Base-by-base conservation (phyloP, 768 basidiomycete species). In the Xerocomellus chrysenteron region DNA sequence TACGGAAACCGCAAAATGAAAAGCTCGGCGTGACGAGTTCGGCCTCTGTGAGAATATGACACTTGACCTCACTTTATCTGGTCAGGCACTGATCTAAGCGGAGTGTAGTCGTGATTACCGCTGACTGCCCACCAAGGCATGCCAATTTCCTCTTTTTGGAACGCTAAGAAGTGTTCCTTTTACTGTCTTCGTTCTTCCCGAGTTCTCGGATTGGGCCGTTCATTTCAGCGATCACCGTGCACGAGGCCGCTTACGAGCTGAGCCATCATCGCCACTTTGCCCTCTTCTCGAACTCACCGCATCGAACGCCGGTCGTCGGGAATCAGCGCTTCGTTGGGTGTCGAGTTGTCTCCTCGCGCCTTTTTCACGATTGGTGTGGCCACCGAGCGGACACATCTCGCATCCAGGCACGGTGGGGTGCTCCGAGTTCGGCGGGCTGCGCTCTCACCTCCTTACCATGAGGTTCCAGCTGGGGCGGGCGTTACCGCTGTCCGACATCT, bases 41-140 rank as follows among this genome's bases (percentile, higher is more conserved):
- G 50, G 36, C 14, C 37, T 44, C 44, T 61, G 57, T 64, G 65
- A 55, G 67, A 68, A 66, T 35, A 41, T n/a, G 40, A 55, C 50
- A 59, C 7, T 60, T 54, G 52, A 57, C 56, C 46, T 63, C 63
- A 62, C 58, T 59, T 59, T 65, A 70, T 64, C 61, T 57, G 47
- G 55, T 60, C 66, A 70, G 69, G 70, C 64, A 70, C 68, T 61
- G 58, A 66, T 57, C 58, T 59, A 46, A 55, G 50, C 61, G 59
- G 68, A 60, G 55, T 45, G 52, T 54, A 52, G 55, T 59, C 35
- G 55, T 63, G 57, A 72, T 61, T 57, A 66, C 61, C 55, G 55
- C 68, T 59, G 51, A 28, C 61, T 65, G 60, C 54, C 65, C 58
- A 54, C 48, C 66, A 68, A 63, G 61, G 63, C 57, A 65, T 63